These are phyloP conservation scores for Arthroderma uncinatum DNA, from an alignment of 2,329 filamentous ascomycete species.

Conservation along the genomic window DNA sequence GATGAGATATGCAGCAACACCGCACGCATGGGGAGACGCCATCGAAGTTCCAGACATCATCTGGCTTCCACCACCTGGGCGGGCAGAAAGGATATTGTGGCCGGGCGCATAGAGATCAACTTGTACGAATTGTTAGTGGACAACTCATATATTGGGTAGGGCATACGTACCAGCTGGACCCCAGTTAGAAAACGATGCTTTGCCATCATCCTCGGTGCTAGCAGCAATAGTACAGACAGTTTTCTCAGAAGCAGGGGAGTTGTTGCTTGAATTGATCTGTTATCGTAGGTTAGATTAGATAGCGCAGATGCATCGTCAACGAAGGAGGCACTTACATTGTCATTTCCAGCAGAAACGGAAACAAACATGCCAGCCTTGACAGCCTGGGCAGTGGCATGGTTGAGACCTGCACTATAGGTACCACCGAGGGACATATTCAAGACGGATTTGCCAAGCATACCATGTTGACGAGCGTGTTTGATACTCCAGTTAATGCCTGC, in stretches of 20 bases:
- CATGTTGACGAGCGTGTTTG: constrained; percentile 23
- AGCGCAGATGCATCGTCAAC: constrained; percentile 10
- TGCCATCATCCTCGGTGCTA: constrained; percentile 23
- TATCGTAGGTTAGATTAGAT: neutral
- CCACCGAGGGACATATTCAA: constrained; percentile 31
- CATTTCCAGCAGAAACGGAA: constrained; percentile 33
- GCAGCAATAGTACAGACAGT: constrained; percentile 34
- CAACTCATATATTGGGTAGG: neutral
- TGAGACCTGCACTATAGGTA: constrained; percentile 26
- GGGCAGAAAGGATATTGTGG: constrained; percentile 40
- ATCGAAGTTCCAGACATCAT: constrained; percentile 27
- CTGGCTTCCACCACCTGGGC: constrained; percentile 38
- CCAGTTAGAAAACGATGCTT: constrained; percentile 33
- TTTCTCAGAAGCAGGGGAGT: constrained; percentile 29
- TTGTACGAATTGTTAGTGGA: neutral
- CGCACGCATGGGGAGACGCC: constrained; percentile 38
- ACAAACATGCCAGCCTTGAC: constrained; percentile 29
- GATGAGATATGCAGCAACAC: constrained; percentile 43
- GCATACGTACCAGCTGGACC: constrained; percentile 26
- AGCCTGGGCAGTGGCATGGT: constrained; percentile 29
- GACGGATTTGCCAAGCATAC: constrained; percentile 21
- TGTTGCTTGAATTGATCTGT: constrained; percentile 21
- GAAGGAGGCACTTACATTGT: constrained; percentile 17
- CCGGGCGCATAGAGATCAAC: constrained; percentile 50
- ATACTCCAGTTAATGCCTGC: constrained; percentile 37